phyloP scores from a whole-genome alignment of 805 yeast species.

The Candida corydali region DNA sequence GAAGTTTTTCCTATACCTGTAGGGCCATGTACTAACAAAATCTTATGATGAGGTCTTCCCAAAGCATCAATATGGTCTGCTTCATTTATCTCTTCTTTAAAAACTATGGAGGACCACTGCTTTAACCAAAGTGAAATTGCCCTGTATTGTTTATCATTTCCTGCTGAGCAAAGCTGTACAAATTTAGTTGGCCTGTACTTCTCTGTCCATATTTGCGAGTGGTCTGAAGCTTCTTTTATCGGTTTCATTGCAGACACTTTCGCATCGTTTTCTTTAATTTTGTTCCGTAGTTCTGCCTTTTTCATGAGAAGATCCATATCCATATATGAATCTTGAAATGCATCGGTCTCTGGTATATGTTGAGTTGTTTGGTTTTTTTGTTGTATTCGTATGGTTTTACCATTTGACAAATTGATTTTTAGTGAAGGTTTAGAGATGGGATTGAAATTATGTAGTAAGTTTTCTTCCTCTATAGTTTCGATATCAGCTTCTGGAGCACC shows the following conservation, averaged over 20 bases:
- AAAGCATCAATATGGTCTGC: constrained; percentile 18
- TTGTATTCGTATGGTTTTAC: constrained; percentile 13
- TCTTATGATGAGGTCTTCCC: constrained; percentile 45
- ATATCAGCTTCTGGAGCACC: neutral
- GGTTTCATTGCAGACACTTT: constrained; percentile 6
- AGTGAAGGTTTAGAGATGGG: constrained; percentile 9
- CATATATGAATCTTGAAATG: constrained; percentile 10
- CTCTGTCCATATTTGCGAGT: constrained; percentile 31
- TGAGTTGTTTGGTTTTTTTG: constrained; percentile 7
- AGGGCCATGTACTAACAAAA: constrained; percentile 82
- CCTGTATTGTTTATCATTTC: constrained; percentile 41
- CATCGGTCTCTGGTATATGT: neutral
- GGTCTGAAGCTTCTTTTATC: neutral
- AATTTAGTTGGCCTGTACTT: constrained; percentile 35
- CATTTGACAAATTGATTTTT: constrained; percentile 18
- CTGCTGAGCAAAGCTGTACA: constrained; percentile 38
- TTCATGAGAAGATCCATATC: constrained; percentile 18
- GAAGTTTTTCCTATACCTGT: constrained; percentile 94
- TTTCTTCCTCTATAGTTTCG: neutral
- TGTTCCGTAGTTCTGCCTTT: constrained; percentile 16
- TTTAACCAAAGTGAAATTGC: constrained; percentile 36
- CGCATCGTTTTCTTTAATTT: constrained; percentile 13
- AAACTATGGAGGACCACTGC: constrained; percentile 34
- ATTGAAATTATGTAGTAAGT: neutral
- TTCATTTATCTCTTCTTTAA: constrained; percentile 16